phyloP scores from a whole-genome alignment of 352 stramenopile genomes.

The Pythium plurisporium region DNA sequence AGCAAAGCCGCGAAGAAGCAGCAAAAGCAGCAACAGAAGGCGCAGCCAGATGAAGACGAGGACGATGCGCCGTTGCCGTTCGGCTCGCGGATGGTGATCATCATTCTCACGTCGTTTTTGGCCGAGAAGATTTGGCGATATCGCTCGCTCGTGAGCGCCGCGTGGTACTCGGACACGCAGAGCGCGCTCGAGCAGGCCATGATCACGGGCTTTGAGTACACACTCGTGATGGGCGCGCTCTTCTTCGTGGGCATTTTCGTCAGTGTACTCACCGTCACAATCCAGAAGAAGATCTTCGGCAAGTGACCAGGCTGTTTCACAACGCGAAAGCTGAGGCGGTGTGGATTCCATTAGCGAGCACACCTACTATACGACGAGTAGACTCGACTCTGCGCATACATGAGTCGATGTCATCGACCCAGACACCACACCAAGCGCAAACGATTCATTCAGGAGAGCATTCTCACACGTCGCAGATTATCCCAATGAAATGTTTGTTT shows the following conservation, averaged over 20 bases:
- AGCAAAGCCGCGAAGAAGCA: not conserved
- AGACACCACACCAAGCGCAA: no score
- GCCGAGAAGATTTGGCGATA: slow-evolving; percentile 82
- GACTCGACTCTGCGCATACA: no score
- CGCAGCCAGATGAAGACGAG: not conserved
- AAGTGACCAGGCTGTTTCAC: no score
- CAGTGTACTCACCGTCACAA: slow-evolving; percentile 33
- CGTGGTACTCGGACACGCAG: slow-evolving; percentile 64
- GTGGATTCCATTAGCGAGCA: no score
- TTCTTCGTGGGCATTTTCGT: slow-evolving; percentile 68
- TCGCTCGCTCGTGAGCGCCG: slow-evolving; percentile 48
- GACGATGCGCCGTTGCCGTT: slow-evolving; percentile 26
- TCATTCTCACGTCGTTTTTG: slow-evolving; percentile 61
- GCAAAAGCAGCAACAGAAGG: not conserved
- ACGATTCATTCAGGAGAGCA: no score
- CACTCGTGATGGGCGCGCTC: slow-evolving; percentile 71
- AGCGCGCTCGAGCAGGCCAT: slow-evolving; percentile 49
- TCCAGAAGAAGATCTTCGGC: slow-evolving; percentile 17
- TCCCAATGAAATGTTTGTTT: slow-evolving; percentile 13
- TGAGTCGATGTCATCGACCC: no score
- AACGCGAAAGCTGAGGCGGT: no score
- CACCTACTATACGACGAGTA: no score
- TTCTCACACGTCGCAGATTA: slow-evolving; percentile 17
- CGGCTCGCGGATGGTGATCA: slow-evolving; percentile 50
- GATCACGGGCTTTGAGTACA: slow-evolving; percentile 74